Base-by-base conservation (phyloP, 1,139 yeast species). In the Kazachstania sp. region DNA sequence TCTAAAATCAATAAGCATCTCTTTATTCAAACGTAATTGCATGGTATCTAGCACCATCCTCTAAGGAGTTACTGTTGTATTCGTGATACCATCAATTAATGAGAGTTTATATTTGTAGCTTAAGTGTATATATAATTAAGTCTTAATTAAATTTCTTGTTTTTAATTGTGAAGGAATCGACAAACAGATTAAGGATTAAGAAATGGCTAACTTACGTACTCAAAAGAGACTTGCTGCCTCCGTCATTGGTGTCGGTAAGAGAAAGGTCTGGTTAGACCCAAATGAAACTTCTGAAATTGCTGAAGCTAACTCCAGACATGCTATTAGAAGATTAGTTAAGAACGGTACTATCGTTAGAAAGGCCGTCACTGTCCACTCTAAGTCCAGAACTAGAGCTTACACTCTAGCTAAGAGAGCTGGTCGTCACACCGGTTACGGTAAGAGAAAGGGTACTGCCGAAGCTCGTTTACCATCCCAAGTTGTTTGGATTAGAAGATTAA, bases 391-490 rank as follows among this genome's bases (percentile, higher is more conserved):
- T 69, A 86, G 97, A 79, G 95, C 94, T 69, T 79, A 86, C 73
- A 90, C 88, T 69, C 96, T 86, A 78, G 88, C 97, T 72, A 90
- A 87, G 84, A 83, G 88, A 75, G 82, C 81, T 70, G 98, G 98
- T 78, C 94, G 98, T 82, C 98, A 92, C 90, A 84, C 86, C 77
- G 98, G 98, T 81, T 86, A 82, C 87, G 98, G 98, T 92, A 92
- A 92, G 87, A 88, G 98, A 83, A 92, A 92, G 86, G 98, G 98
- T 92, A 92, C 98, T 78, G 88, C 85, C 73, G 95, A 92, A 74
- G 98, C 98, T 65, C 90, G 98, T 81, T 86, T 92, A 95, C 92
- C 97, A 71, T 76, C 95, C 66, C 92, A 86, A 77, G 95, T 88
- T 66, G 79, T 92, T 72, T 92, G 98, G 98, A 90, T 92, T 92